Base-by-base conservation (phyloP, 2,329 filamentous ascomycete genomes). In the Alternaria triticina region DNA sequence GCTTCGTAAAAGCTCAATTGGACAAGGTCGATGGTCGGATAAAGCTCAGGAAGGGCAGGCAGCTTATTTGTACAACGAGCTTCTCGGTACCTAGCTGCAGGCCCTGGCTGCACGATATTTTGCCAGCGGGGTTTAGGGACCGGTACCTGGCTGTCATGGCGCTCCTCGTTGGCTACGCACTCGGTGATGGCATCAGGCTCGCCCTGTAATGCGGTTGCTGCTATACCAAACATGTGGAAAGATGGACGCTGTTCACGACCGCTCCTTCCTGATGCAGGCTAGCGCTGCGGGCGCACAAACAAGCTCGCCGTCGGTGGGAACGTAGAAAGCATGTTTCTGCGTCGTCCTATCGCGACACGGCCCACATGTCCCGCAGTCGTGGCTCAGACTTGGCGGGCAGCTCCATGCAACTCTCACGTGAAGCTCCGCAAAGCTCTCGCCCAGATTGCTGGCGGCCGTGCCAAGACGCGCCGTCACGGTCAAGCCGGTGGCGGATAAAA, bases 1-100 rank as follows among this genome's bases (percentile, higher is more conserved):
- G 68, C 67, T 72, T 72, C 55, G 66, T 60, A 25, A 65, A 64
- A 70, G 69, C 68, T 70, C 68, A 72, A 72, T 72, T 75, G 69
- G 66, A 68, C 57, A 62, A 65, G 62, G 69, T 70, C 70, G 69
- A 65, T 72, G 62, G 54, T 61, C 66, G 57, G 60, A 65, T 45
- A 51, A 47, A 59, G 40, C 44, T 56, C 52, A 47, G 27, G 59
- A 60, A 67, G 59, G 70, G 68, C 66, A 67, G 54, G 51, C 30
- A 68, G 56, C 62, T 70, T 74, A 73, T 74, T 73, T 74, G 68
- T 70, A 69, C 57, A 49, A 63, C 59, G 44, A 65, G 59, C 57
- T 20, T 60, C 59, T 47, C 60, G 51, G 43, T 54, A 43, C 20
- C 28, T 54, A 43, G 25, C 28, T 54, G 20, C 36, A 45, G 33